A percentile compares a stretch with the other conserved stretches of the same genome.
Conservation (phyloP, 768 basidiomycete species). For the Boletus rubroflammeus region DNA sequence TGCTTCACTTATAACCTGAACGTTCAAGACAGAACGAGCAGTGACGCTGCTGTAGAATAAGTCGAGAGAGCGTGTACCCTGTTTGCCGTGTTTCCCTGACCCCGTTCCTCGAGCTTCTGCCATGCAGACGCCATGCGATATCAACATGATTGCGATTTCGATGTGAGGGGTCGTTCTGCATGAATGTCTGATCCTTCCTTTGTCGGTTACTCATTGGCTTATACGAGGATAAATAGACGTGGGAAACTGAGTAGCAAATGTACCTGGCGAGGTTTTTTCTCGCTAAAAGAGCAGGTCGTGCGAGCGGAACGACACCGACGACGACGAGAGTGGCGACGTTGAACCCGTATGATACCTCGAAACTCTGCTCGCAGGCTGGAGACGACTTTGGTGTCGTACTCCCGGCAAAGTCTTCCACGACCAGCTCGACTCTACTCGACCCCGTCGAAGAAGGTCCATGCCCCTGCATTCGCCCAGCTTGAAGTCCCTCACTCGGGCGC, state of each 20-base stretch:
- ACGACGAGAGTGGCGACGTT: slow-evolving; percentile 9
- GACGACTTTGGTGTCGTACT: slow-evolving; percentile 52
- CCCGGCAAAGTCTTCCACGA: slow-evolving; percentile 64
- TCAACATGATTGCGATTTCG: not conserved
- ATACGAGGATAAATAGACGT: not conserved
- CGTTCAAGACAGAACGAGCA: not conserved
- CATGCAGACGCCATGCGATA: not conserved
- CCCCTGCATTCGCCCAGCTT: slow-evolving; percentile 44
- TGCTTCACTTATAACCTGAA: not conserved
- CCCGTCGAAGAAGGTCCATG: slow-evolving; percentile 52
- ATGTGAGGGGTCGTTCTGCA: no score
- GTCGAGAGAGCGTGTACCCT: not conserved
- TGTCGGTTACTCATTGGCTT: no score
- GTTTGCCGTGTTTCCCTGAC: not conserved
- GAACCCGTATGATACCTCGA: slow-evolving; percentile 29
- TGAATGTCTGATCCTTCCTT: no score
- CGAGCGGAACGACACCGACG: slow-evolving; percentile 11
- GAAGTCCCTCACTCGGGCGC: slow-evolving; percentile 37
- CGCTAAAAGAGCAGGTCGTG: slow-evolving; percentile 9
- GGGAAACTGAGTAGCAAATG: not conserved
- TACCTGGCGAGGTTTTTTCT: slow-evolving; percentile 1
- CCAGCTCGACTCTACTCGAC: slow-evolving; percentile 70
- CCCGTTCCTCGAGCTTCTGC: not conserved
- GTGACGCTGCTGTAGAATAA: not conserved
- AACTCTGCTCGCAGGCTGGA: slow-evolving; percentile 25